A percentile compares a stretch with the other conserved stretches of the same genome.
phyloP scores from a whole-genome alignment of 768 basidiomycete species.

The Boletus insuetus region DNA sequence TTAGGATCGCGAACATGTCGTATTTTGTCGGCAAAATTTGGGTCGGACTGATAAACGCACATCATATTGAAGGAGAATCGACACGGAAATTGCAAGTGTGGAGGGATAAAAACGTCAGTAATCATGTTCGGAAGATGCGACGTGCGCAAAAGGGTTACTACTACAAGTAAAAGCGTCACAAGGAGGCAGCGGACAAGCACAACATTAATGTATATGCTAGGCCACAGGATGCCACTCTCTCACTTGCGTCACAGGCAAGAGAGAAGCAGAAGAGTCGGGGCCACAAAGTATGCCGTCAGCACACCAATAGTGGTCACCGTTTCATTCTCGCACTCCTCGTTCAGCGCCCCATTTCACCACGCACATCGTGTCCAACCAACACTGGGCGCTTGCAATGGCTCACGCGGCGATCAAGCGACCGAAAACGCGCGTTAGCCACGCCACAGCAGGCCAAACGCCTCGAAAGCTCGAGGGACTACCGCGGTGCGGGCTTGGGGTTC shows the following conservation, averaged over 20 bases:
- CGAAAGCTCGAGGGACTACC: constrained; percentile 71
- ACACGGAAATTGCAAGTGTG: constrained; percentile 40
- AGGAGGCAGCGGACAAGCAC: constrained; percentile 54
- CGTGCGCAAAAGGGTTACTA: constrained; percentile 27
- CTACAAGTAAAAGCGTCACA: constrained; percentile 42
- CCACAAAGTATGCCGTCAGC: constrained; percentile 26
- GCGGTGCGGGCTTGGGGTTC: constrained; percentile 93
- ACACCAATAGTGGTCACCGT: constrained; percentile 17
- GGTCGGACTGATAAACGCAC: constrained; percentile 62
- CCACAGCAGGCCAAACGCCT: constrained; percentile 81
- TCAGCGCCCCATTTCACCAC: constrained; percentile 98
- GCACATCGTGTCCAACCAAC: constrained; percentile 83
- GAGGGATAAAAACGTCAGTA: constrained; percentile 61
- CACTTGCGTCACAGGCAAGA: constrained; percentile 70
- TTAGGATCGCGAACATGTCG: constrained; percentile 85
- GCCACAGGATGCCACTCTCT: constrained; percentile 43
- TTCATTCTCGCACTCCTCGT: constrained; percentile 83
- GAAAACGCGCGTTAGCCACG: constrained; percentile 82
- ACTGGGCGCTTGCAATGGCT: constrained; percentile 63
- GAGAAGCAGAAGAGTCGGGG: constrained; percentile 34
- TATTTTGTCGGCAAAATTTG: constrained; percentile 82
- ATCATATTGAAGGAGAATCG: constrained; percentile 23
- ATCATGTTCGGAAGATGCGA: constrained; percentile 34
- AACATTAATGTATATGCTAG: constrained; percentile 60
- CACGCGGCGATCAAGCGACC: constrained; percentile 92